Percentiles rank a stretch among this genome's conserved stretches.
Evolutionary conservation across 1,284 basidiomycete species (phyloP).

Genomic region (Marasmius oreades): DNA sequence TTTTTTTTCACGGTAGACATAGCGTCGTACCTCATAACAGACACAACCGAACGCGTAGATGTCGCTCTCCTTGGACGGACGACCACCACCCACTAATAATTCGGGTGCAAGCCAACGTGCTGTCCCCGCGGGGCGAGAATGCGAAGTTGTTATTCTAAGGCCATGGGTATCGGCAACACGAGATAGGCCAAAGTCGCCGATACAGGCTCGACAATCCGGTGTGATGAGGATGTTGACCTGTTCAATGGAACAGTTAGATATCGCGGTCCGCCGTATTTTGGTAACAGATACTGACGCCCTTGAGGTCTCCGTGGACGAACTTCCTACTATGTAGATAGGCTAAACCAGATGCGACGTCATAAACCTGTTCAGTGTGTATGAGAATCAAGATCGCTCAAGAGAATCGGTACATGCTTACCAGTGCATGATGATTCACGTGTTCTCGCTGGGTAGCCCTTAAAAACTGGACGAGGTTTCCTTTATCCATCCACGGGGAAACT

Average conservation of each 20-base stretch:
- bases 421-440: background rate
- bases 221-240: conserved; percentile 2
- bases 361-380: background rate
- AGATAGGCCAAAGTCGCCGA: conserved; percentile 1
- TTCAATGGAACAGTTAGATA: background rate
- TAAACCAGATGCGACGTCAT: background rate
- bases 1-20: background rate
- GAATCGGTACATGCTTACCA: background rate
- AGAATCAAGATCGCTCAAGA: too few species aligned
- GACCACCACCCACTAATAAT: background rate
- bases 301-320: background rate
- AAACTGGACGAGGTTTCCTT: conserved; percentile 3
- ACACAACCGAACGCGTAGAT: conserved; percentile 17
- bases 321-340: background rate
- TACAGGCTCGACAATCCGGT: background rate
- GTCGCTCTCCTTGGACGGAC: background rate
- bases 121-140: background rate
- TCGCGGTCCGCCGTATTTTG: background rate
- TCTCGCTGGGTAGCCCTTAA: background rate
- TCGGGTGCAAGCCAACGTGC: background rate
- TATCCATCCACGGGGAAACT: conserved; percentile 9
- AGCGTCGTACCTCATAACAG: conserved; percentile 22
- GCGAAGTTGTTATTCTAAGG: background rate
- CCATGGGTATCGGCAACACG: background rate
- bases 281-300: background rate